phyloP scores from a whole-genome alignment of 2,329 filamentous ascomycete genomes.

The Botrytis paeoniae region DNA sequence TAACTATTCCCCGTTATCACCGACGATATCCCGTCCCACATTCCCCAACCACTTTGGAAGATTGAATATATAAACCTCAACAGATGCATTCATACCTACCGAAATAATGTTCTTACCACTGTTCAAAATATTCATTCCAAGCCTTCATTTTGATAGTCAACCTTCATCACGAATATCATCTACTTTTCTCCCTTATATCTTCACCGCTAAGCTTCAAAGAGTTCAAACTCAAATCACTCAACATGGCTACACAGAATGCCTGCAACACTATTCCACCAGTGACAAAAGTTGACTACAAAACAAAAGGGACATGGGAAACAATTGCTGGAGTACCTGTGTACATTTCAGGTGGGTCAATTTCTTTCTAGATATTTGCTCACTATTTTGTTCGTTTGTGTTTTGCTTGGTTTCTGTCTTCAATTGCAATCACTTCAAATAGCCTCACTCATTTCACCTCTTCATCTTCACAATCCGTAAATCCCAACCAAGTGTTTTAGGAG shows the following conservation, averaged over 20 bases:
- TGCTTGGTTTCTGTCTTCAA: not conserved
- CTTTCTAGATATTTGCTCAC: not conserved
- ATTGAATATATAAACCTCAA: not conserved
- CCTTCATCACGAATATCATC: not conserved
- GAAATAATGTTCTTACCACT: not conserved
- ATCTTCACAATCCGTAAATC: not conserved
- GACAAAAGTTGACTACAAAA: slow-evolving; percentile 36
- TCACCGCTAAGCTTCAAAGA: not conserved
- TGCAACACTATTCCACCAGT: slow-evolving; percentile 37
- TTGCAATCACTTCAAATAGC: not conserved
- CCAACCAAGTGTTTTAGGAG: slow-evolving; percentile 43
- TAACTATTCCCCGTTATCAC: not conserved
- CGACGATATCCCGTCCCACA: not conserved
- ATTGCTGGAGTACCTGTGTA: slow-evolving; percentile 22
- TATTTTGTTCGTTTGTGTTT: not conserved
- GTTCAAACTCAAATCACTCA: not conserved
- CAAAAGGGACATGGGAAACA: slow-evolving; percentile 25
- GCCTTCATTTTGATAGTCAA: not conserved
- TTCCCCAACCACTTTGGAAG: not conserved
- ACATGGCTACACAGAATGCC: slow-evolving; percentile 29
- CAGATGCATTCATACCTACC: not conserved
- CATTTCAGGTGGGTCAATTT: not conserved
- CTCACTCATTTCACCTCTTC: not conserved
- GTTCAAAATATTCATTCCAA: not conserved
- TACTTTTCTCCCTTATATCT: not conserved